A percentile compares a stretch with the other conserved stretches of the same genome.
Evolutionary conservation across 2,329 filamentous ascomycete species (phyloP).

Genomic region (Ophiosphaerella herpotricha): DNA sequence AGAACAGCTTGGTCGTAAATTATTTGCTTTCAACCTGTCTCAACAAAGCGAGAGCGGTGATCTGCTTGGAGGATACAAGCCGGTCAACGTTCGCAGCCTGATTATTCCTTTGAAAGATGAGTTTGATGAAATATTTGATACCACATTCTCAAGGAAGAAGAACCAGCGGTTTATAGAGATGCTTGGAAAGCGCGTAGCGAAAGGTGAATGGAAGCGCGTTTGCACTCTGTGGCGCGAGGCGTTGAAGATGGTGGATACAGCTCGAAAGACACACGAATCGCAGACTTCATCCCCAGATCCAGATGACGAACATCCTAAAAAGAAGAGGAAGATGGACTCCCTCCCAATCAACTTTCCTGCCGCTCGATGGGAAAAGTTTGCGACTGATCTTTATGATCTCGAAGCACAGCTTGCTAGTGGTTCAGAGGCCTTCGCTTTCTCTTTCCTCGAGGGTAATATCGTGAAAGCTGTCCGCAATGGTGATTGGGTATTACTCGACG

Average conservation of each 20-base stretch:
- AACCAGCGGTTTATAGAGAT: slow-evolving; percentile 82
- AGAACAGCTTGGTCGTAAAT: slow-evolving; percentile 78
- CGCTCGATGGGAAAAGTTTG: slow-evolving; percentile 81
- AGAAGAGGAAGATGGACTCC: slow-evolving; percentile 69
- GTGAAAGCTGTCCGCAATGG: slow-evolving; percentile 95
- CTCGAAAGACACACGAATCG: slow-evolving; percentile 48
- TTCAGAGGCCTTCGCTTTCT: slow-evolving; percentile 82
- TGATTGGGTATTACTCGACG: slow-evolving; percentile 95
- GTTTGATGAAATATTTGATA: slow-evolving; percentile 85
- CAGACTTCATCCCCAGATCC: slow-evolving; percentile 43
- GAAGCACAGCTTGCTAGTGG: slow-evolving; percentile 77
- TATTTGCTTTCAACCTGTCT: slow-evolving; percentile 93
- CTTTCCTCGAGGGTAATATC: slow-evolving; percentile 94
- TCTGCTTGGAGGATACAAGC: slow-evolving; percentile 93
- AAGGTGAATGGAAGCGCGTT: slow-evolving; percentile 84
- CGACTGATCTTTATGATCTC: slow-evolving; percentile 73
- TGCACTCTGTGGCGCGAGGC: slow-evolving; percentile 88
- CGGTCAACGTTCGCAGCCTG: slow-evolving; percentile 85
- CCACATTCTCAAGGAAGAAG: slow-evolving; percentile 84
- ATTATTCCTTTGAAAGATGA: slow-evolving; percentile 90
- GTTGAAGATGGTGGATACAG: slow-evolving; percentile 77
- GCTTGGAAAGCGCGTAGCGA: slow-evolving; percentile 77
- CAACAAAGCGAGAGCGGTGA: slow-evolving; percentile 99
- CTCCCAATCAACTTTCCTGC: slow-evolving; percentile 59
- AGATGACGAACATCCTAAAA: slow-evolving; percentile 66